phyloP scores from a whole-genome alignment of 257 asterid species.

The Thymus mandschuricus region DNA sequence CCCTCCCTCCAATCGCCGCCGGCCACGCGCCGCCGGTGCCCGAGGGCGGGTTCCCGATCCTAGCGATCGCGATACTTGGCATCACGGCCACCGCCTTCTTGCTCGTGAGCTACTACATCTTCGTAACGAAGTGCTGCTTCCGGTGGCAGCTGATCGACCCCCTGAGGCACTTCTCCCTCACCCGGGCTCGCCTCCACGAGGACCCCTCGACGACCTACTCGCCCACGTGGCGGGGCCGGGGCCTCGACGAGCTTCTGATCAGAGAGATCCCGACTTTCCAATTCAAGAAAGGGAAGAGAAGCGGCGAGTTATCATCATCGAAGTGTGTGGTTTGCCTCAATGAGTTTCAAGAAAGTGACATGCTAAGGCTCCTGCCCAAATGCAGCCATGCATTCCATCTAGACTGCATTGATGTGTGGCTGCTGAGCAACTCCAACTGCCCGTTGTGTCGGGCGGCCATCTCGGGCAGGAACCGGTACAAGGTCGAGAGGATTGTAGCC shows the following conservation, averaged over 20 bases:
- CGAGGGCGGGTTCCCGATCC: conserved; percentile 65
- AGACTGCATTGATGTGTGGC: conserved; percentile 87
- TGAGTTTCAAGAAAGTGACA: conserved; percentile 67
- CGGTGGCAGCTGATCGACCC: conserved; percentile 72
- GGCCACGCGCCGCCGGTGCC: conserved; percentile 45
- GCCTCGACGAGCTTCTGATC: conserved; percentile 69
- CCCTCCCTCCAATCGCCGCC: conserved; percentile 39
- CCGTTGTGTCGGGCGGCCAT: conserved; percentile 79
- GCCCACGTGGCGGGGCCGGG: conserved; percentile 61
- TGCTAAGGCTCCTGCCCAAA: conserved; percentile 67
- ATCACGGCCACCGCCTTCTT: conserved; percentile 66
- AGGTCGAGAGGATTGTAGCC: conserved; percentile 45
- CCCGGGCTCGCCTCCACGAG: conserved; percentile 33
- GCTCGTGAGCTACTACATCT: conserved; percentile 68
- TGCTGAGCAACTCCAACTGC: conserved; percentile 68
- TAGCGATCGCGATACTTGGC: conserved; percentile 68
- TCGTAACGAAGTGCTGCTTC: conserved; percentile 72
- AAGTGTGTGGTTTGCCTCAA: conserved; percentile 76
- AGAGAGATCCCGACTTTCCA: conserved; percentile 72
- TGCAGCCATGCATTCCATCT: conserved; percentile 79
- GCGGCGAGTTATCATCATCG: conserved; percentile 38
- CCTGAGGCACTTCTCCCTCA: conserved; percentile 49
- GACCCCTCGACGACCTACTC: conserved; percentile 48
- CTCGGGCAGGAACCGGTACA: conserved; percentile 50
- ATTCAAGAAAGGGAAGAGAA: conserved; percentile 38